Conservation (phyloP, 2,329 filamentous ascomycete genomes). For the Exophiala bonariae region DNA sequence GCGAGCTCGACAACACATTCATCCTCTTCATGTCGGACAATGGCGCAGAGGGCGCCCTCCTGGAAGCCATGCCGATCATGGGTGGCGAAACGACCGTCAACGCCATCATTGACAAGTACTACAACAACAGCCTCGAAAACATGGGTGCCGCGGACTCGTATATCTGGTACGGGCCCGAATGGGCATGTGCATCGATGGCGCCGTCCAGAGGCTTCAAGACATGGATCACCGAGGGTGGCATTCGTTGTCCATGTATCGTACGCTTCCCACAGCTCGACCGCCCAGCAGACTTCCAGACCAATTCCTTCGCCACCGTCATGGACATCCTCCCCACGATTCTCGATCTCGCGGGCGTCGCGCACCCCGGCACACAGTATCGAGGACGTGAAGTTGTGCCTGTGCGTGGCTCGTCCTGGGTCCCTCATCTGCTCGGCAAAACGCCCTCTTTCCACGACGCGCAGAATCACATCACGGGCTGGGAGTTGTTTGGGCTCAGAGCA, state of each 20-base stretch:
- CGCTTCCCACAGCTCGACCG: slow-evolving; percentile 8
- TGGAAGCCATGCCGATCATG: slow-evolving; percentile 35
- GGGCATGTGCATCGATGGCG: slow-evolving; percentile 33
- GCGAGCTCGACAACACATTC: slow-evolving; percentile 38
- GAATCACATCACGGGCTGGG: slow-evolving; percentile 31
- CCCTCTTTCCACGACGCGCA: slow-evolving; percentile 20
- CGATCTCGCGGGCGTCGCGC: slow-evolving; percentile 32
- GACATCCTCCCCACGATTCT: slow-evolving; percentile 37
- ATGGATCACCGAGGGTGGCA: slow-evolving; percentile 31
- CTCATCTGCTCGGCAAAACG: slow-evolving; percentile 28
- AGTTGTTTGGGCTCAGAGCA: slow-evolving; percentile 35
- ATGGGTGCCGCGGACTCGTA: slow-evolving; percentile 36
- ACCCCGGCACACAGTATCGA: slow-evolving; percentile 31
- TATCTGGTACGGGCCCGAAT: slow-evolving; percentile 39
- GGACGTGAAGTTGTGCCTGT: slow-evolving; percentile 33
- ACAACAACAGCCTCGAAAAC: slow-evolving; percentile 40
- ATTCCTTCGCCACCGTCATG: slow-evolving; percentile 35
- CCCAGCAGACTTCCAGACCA: neutral
- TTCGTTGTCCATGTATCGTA: slow-evolving; percentile 30
- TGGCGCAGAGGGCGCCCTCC: slow-evolving; percentile 37
- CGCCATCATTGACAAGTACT: slow-evolving; percentile 36
- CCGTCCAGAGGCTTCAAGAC: slow-evolving; percentile 31
- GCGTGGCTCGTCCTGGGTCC: slow-evolving; percentile 32
- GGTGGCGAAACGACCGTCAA: slow-evolving; percentile 30
- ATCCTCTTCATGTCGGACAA: slow-evolving; percentile 42